Evolutionary conservation across 352 stramenopile species (phyloP), one percentile per base, ranked within the genome.

Genomic region (Thalassiosira mediterranea): DNA sequence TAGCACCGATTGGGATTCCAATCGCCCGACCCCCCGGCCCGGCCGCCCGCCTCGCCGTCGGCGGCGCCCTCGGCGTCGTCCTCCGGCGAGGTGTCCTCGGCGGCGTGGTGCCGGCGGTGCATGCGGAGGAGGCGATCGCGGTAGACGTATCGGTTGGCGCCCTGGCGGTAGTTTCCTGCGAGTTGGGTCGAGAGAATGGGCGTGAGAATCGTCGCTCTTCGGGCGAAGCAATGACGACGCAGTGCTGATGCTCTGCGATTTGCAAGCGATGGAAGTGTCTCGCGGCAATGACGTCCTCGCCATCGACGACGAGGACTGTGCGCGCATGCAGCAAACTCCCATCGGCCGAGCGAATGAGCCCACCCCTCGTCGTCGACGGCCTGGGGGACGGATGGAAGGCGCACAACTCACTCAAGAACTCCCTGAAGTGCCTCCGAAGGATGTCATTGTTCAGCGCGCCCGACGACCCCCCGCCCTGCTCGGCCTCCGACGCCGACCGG

Each of bases 361-460:
- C n/a, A n/a, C n/a, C n/a, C n/a, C n/a, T n/a, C n/a, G n/a, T n/a
- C n/a, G n/a, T n/a, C n/a, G n/a, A n/a, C n/a, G n/a, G n/a, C n/a
- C n/a, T n/a, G n/a, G n/a, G n/a, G n/a, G n/a, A n/a, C n/a, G n/a
- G n/a, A n/a, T n/a, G n/a, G n/a, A 34, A 71, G 61, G 19, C 32
- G 28, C 10, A n/a, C 4, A 48, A 91, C 81, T 89, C 76, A 89
- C 87, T 67, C 21, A 93, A 58, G 79, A 93, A 93, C 62, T 93
- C 87, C 13, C 79, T 56, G 72, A 89, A 93, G 70, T 93, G 84
- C 34, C 87, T 76, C 47, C 76, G 68, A 54, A 88, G 72, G 3
- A 83, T 78, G 46, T 81, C 38, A 0, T 79, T 44, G 62, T 88
- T 65, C 3, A 88, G 63, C 40, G 49, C 34, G 13, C n/a, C n/a